A percentile compares a stretch with the other conserved stretches of the same genome.
phyloP scores from a whole-genome alignment of 2,329 filamentous ascomycete species.

The Aureobasidium sp. region DNA sequence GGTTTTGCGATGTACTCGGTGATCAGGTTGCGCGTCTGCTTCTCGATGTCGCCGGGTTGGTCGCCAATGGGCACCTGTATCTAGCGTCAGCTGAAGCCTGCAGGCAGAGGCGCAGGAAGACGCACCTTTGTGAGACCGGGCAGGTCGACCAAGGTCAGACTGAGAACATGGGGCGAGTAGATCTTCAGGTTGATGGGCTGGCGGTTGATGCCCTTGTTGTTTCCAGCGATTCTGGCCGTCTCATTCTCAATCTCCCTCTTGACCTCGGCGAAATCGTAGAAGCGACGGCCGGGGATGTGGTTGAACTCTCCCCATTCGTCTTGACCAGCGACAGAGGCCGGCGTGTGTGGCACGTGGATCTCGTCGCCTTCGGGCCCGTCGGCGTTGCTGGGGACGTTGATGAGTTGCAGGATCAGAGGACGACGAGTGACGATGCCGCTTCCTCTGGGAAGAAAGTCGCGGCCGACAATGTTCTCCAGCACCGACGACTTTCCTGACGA shows the following conservation, averaged over 20 bases:
- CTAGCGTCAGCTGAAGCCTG: neutral
- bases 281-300: slow-evolving; percentile 80
- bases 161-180: slow-evolving; percentile 93
- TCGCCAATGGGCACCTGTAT: slow-evolving; percentile 85
- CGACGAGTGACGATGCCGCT: slow-evolving; percentile 93
- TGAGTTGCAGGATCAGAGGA: slow-evolving; percentile 92
- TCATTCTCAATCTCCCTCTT: slow-evolving; percentile 96
- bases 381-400: slow-evolving; percentile 77
- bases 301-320: slow-evolving; percentile 91
- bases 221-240: slow-evolving; percentile 87
- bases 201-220: slow-evolving; percentile 96
- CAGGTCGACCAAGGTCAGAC: slow-evolving; percentile 89
- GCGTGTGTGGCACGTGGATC: slow-evolving; percentile 62
- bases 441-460: slow-evolving; percentile 92
- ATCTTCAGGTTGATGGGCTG: slow-evolving; percentile 98
- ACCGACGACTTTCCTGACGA: slow-evolving; percentile 98
- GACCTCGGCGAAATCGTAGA: slow-evolving; percentile 86
- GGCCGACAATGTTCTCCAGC: slow-evolving; percentile 95
- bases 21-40: slow-evolving; percentile 92
- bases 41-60: slow-evolving; percentile 95
- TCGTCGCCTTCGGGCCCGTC: slow-evolving; percentile 60
- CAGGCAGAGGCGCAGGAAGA: neutral
- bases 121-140: slow-evolving; percentile 86
- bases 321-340: slow-evolving; percentile 59
- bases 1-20: slow-evolving; percentile 98